Evolutionary conservation across 768 basidiomycete species (phyloP).

Genomic region (Crucibulum laeve): DNA sequence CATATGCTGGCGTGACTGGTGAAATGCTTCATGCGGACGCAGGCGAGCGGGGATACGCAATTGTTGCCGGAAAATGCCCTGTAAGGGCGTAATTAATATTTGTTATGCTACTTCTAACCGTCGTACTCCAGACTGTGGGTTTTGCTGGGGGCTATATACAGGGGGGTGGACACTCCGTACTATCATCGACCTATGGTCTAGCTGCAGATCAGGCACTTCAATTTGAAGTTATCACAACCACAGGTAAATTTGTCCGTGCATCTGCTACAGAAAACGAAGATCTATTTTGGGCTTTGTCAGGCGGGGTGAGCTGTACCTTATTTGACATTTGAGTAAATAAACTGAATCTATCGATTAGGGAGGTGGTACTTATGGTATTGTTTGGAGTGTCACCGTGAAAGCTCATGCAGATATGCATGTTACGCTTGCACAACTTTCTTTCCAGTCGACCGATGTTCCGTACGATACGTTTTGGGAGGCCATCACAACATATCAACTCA

Average conservation of each 20-base stretch:
- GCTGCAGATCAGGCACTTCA: conserved; percentile 22
- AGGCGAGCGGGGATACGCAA: not conserved
- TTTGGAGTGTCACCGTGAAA: conserved; percentile 15
- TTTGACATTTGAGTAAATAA: not conserved
- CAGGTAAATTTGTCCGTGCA: conserved; percentile 24
- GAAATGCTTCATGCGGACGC: not conserved
- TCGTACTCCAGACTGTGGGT: conserved; percentile 23
- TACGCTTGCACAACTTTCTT: not conserved
- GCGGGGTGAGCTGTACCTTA: conserved; percentile 14
- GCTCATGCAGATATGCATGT: conserved; percentile 8
- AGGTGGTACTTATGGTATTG: conserved; percentile 10
- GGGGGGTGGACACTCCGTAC: conserved; percentile 19
- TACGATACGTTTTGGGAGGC: not conserved
- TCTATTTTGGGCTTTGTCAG: conserved; percentile 34
- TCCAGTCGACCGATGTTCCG: not conserved
- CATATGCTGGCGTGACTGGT: not conserved
- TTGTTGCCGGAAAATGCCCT: not conserved
- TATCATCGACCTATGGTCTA: conserved; percentile 13
- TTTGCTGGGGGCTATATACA: conserved; percentile 31
- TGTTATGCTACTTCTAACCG: not conserved
- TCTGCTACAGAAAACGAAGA: conserved; percentile 29
- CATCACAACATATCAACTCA: not conserved
- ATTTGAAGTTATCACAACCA: conserved; percentile 35
- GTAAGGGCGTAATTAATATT: not conserved
- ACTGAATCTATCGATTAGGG: not conserved